Base-by-base conservation (phyloP, 208 protist species). In the Angomonas desouzai region DNA sequence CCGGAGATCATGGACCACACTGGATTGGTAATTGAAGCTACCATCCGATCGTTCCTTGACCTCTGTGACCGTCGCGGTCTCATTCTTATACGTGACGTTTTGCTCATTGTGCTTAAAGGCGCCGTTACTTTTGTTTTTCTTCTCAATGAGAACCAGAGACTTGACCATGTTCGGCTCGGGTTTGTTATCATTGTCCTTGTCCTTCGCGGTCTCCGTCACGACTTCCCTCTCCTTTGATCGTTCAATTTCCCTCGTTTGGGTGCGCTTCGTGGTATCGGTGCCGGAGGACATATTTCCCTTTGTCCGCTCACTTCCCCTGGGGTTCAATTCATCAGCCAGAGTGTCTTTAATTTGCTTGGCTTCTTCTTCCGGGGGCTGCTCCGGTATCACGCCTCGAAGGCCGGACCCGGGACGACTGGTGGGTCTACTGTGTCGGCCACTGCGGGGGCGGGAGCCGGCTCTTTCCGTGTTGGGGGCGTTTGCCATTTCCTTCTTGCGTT, bases 71-170 rank as follows among this genome's bases (percentile, higher is more conserved):
- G 43, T 47, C 56, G 70, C n/a, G 4, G 64, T 62, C 66, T 68
- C 45, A 11, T 29, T 66, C 11, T 48, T 28, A 57, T 85, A 92
- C 28, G 57, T 79, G 33, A 87, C 63, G 1, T 36, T 68, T 18
- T 76, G 59, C 7, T 70, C 72, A 2, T 64, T 68, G 23, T 64
- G n/a, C 33, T 55, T 69, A 60, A 86, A 32, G 30, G 72, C 73
- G 25, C 55, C 43, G 48, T 79, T 80, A 72, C 72, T 71, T 32
- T 66, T 43, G 0, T 32, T 48, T 25, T 74, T 18, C 55, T 79
- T 79, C 68, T 89, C 85, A 6, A 92, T 49, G 10, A 92, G 57
- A 30, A 92, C 81, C 29, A 92, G 48, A 2, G 85, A 87, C 48
- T 76, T 76, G 6, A 88, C 65, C 61, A 72, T 76, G 64, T 91